A percentile compares a stretch with the other conserved stretches of the same genome.
These are phyloP conservation scores for Lupinus albus DNA, from an alignment of 306 rosid genomes.

Conservation along the genomic window DNA sequence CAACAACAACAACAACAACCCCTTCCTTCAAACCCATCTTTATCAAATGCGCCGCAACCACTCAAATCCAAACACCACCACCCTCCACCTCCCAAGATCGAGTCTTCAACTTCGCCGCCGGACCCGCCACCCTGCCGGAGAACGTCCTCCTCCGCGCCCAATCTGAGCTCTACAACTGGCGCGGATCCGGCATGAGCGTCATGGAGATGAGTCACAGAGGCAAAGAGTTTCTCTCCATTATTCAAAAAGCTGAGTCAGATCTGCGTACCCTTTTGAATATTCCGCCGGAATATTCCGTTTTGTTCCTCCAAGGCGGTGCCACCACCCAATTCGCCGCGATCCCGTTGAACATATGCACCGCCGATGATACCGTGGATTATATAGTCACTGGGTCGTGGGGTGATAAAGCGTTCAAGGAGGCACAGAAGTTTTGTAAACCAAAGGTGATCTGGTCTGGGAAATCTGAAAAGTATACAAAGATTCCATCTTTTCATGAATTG, in stretches of 20 bases:
- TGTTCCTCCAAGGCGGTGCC: conserved; percentile 97
- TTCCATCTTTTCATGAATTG: conserved; percentile 64
- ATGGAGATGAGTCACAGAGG: conserved; percentile 99
- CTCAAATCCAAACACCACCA: conserved; percentile 41
- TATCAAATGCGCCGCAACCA: conserved; percentile 64
- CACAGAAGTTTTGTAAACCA: conserved; percentile 71
- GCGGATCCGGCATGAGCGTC: conserved; percentile 97
- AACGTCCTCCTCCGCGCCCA: conserved; percentile 71
- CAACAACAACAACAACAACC: neutral
- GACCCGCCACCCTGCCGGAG: conserved; percentile 90
- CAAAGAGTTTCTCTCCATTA: conserved; percentile 79
- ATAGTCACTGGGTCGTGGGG: conserved; percentile 92
- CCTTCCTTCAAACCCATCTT: conserved; percentile 52
- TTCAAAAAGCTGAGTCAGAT: conserved; percentile 84
- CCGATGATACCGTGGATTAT: conserved; percentile 60
- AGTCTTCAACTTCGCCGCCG: conserved; percentile 94
- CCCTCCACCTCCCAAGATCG: conserved; percentile 58
- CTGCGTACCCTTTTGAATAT: conserved; percentile 74
- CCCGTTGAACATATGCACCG: conserved; percentile 68
- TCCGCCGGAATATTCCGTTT: conserved; percentile 65
- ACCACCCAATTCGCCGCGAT: conserved; percentile 90
- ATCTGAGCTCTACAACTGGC: conserved; percentile 91
- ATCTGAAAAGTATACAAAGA: conserved; percentile 76
- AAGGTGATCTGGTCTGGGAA: conserved; percentile 89
- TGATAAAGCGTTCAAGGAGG: conserved; percentile 90